Base-by-base conservation (phyloP, 1,284 basidiomycete genomes). In the Ceratobasidium sp. region DNA sequence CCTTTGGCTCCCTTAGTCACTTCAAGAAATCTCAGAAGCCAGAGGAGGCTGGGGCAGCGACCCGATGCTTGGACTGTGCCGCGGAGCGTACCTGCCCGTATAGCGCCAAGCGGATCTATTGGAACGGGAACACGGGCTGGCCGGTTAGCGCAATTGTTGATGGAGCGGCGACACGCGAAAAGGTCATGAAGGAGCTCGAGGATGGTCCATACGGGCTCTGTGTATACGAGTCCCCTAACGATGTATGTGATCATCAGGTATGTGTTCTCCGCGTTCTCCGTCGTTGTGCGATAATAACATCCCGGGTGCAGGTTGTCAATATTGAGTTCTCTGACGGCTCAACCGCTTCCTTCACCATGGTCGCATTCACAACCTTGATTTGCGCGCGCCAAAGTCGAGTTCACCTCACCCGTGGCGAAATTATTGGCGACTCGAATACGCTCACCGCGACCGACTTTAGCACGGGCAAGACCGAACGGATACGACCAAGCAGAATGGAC, bases 331-430 rank as follows among this genome's bases (percentile, higher is more conserved):
- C 88, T 23, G 87, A 86, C 62, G 91, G 91, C 23, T 83, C 86
- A 23, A 94, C 92, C 0, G 90, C 86, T 2, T 90, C 88, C 0
- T 91, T 94, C 79, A 93, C 92, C 21, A 93, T 94, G 91, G 85
- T 92, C 64, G 91, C 91, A 1, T 90, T 85, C 77, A 90, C 89
- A 12, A 74, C 73, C 48, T 81, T 86, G 51, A 85, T 92, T 67
- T 93, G 92, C 78, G 84, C 89, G 33, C 88, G 92, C 33, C 87
- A 91, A 77, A 89, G 90, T 1, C 85, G 90, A 28, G 82, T 94
- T 77, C 91, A 94, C 79, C 93, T 93, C 76, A 88, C 88, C 1
- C 85, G 91, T 73, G 92, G 92, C 16, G 92, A 95, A 80, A 88
- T 95, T 73, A 83, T 94, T 23, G 93, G 93, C 21, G 86, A 95